Base-by-base conservation (phyloP, 768 basidiomycete genomes). In the Termitomyces sp. region DNA sequence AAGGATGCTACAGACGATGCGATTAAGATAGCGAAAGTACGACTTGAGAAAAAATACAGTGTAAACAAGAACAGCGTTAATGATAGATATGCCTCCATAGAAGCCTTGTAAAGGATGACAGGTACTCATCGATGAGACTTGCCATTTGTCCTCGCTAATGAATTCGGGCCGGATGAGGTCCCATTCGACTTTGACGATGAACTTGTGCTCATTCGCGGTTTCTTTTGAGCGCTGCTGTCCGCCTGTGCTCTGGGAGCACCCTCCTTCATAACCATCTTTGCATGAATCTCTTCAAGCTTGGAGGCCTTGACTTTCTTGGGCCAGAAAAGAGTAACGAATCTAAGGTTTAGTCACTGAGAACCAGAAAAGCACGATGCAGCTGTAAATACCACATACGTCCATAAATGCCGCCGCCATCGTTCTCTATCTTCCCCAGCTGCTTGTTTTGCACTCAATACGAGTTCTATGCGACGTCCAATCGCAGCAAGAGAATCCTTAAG, bases 311-410 rank as follows among this genome's bases (percentile, higher is more conserved):
- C 95, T 73, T 95, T 93, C 78, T 96, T 92, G 6, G 95, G 95
- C 95, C 95, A 98, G 75, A 98, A 98, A 56, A 94, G 80, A 3
- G 93, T 95, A 48, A 97, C 94, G 63, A 98, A 98, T 37, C 93
- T 95, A 12, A 15, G 58, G 9, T 48, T 8, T 42, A 3, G 58
- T 45, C 54, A 16, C 27, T 54, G 52, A 18, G 9, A 54, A 56
- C 27, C 67, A 53, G 39, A 54, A 37, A 8, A 9, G 44, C 20
- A 45, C 30, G 22, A 33, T n/a, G 11, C 54, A 58, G 44, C 44
- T 54, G 12, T 41, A n/a, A 30, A 7, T 15, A 55, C 45, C 37
- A 89, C 93, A 72, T 74, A 95, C 93, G 93, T 91, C 95, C 95
- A 97, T n/a, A 95, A 80, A 76, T 97, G 93, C 63, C 92, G 84